phyloP scores from a whole-genome alignment of 306 rosid species.

The Vachellia collinsii region DNA sequence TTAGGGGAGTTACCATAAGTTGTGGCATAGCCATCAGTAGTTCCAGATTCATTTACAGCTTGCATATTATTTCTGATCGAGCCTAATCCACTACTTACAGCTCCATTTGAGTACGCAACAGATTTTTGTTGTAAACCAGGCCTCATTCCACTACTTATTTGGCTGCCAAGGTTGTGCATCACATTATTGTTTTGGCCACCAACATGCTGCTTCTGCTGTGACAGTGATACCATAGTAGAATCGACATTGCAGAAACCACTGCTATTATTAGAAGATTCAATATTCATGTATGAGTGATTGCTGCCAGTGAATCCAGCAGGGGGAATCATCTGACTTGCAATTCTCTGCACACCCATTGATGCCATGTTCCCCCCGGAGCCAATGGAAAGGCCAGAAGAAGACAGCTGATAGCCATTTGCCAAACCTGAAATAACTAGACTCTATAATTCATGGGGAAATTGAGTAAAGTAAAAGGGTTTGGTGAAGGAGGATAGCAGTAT shows the following conservation, averaged over 20 bases:
- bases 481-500: conserved; percentile 25
- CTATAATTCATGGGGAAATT: conserved; percentile 33
- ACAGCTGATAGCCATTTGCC: conserved; percentile 84
- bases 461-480: conserved; percentile 21
- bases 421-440: conserved; percentile 61
- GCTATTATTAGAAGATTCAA: conserved; percentile 64
- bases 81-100: conserved; percentile 66
- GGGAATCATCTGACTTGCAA: conserved; percentile 92
- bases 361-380: conserved; percentile 74
- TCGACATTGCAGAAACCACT: conserved; percentile 68
- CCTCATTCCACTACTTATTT: conserved; percentile 77
- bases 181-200: conserved; percentile 74
- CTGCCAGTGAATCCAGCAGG: conserved; percentile 79
- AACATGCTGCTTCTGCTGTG: conserved; percentile 73
- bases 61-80: conserved; percentile 67
- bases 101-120: conserved; percentile 77
- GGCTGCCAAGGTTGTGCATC: conserved; percentile 68
- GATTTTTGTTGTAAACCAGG: conserved; percentile 74
- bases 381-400: conserved; percentile 65
- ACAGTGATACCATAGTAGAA: conserved; percentile 61
- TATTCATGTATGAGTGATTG: conserved; percentile 66
- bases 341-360: conserved; percentile 66
- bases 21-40: conserved; percentile 69
- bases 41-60: conserved; percentile 63
- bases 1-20: conserved; percentile 66